Evolutionary conservation across 768 basidiomycete genomes (phyloP), one percentile per base, ranked within the genome.

Genomic region (Rhodotorula diobovata): DNA sequence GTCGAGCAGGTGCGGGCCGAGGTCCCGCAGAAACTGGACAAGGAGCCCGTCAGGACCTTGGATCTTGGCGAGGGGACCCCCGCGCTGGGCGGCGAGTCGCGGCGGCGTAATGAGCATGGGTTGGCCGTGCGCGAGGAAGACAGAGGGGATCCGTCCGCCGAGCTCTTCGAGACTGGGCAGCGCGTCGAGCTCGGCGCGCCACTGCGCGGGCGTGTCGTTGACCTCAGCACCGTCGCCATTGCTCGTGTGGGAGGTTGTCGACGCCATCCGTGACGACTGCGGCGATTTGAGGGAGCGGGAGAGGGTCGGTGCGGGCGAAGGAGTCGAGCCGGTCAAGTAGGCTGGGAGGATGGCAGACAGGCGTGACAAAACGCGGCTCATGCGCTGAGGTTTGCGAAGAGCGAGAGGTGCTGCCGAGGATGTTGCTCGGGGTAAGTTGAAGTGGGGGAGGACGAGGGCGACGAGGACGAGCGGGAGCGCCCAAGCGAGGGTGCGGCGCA

Each of bases 71-170:
- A 80, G 18, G 9, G 59, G 32, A 9, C 60, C 32, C 25, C 43
- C 64, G 10, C 68, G 48, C 5, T 30, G n/a, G 11, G 41, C 43
- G 4, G 39, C 59, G 35, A 68, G 58, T 23, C 45, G 53, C 16
- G 67, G 60, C 2, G 69, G 66, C 25, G 63, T 35, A 39, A 75
- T 54, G 41, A 77, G 62, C 67, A 75, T 66, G 1, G 71, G 74
- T 55, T 50, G 45, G 37, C 76, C 76, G 48, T 77, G 76, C 12
- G 76, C 76, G 43, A 90, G 89, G 83, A 89, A 91, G 82, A 91
- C 88, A 0, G 86, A 82, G 0, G 89, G 90, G 32, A 90, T 88
- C 23, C 63, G 63, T 5, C 71, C 76, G 4, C 68, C 67, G 25
- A 72, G 74, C 14, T 73, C 41, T 3, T 69, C 71, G 12, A 75